Evolutionary conservation across 2,329 filamentous ascomycete species (phyloP), one percentile per base, ranked within the genome.

Genomic region (Metarhizium rileyi): DNA sequence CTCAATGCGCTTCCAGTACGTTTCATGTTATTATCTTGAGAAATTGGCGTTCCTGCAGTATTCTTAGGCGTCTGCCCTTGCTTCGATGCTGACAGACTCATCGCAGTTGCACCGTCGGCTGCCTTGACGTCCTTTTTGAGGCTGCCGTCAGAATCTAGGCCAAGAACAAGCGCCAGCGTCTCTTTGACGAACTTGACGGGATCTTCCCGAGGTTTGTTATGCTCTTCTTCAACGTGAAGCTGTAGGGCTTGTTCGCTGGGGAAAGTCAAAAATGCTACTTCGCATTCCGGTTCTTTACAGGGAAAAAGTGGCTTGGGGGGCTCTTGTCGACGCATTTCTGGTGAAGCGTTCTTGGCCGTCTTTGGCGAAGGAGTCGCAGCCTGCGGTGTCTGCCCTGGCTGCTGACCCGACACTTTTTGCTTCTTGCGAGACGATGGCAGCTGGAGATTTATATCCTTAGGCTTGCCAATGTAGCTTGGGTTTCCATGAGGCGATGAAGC

Each of bases 361-460:
- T 76, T 71, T 2, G 76, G 76, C 25, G 76, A 77, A 4, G 67
- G 68, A 16, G 66, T 72, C 27, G 67, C 57, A 49, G 44, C 42
- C 50, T 68, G 66, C 2, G 66, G 65, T 4, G 70, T 63, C 43
- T 71, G 66, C 33, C 63, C 66, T 28, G 70, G 67, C 33, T 62
- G 67, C 42, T 63, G 57, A 16, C 59, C 63, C 6, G 64, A 68
- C 1, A 71, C 71, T 67, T 77, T 83, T 50, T 60, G 58, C 67
- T 76, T 81, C 66, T 77, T 81, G 64, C 83, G 82, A 14, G 72
- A 66, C 4, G 74, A 67, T 5, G 80, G 81, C 22, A 82, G 65
- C 47, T 77, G 72, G 35, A 84, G 66, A 47, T 77, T 75, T 33
- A 78, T 77, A 28, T 82, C 64, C 46, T 73, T 68, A 2, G 73